These are phyloP conservation scores for Colletotrichum plurivorum DNA, from an alignment of 2,329 filamentous ascomycete species.

Conservation along the genomic window DNA sequence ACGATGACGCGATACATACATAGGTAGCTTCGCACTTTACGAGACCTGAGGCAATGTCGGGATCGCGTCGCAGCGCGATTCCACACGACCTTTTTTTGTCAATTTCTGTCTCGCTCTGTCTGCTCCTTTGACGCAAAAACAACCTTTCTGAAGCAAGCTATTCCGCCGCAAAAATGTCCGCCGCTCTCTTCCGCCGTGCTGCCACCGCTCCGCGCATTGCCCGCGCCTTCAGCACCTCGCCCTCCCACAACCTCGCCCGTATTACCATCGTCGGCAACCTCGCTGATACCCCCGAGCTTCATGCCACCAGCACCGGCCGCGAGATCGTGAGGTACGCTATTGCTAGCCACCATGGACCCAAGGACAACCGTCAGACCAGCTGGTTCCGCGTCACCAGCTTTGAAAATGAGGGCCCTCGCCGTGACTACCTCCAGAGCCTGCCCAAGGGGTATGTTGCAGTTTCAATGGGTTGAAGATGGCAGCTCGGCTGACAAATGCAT, in stretches of 20 bases:
- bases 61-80: not conserved
- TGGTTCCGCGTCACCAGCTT: constrained; percentile 90
- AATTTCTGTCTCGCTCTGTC: not conserved
- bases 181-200: constrained; percentile 67
- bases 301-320: constrained; percentile 76
- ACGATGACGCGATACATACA: too few relatives aligned
- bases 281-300: constrained; percentile 82
- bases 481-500: constrained; percentile 12
- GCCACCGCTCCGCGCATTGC: constrained; percentile 61
- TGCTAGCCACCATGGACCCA: constrained; percentile 75
- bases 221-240: constrained; percentile 84
- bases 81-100: not conserved
- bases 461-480: not conserved
- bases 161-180: constrained; percentile 54
- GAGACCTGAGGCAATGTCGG: not conserved
- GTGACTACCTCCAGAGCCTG: constrained; percentile 80
- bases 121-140: constrained; percentile 15
- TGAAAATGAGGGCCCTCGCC: constrained; percentile 73
- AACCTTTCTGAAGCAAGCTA: constrained; percentile 4
- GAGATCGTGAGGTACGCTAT: constrained; percentile 85
- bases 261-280: constrained; percentile 92
- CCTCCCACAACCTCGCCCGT: constrained; percentile 77
- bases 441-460: constrained; percentile 82
- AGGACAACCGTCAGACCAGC: constrained; percentile 81
- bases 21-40: too few relatives aligned